A percentile compares a stretch with the other conserved stretches of the same genome.
Conservation (phyloP, 1,284 basidiomycete genomes). For the Apiotrichum akiyoshidainum region DNA sequence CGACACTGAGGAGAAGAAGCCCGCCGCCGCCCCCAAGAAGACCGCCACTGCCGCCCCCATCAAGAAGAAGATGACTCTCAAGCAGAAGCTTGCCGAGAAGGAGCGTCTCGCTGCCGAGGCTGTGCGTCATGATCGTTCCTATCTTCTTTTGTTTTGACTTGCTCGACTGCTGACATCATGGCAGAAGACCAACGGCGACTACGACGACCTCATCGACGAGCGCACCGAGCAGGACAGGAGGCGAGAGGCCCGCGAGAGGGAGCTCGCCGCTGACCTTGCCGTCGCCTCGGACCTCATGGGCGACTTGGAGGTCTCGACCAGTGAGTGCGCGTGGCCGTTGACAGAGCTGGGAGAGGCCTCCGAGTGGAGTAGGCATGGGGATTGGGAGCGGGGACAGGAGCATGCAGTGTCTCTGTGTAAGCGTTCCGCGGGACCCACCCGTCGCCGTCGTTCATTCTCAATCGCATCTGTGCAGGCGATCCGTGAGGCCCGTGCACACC, state of each 20-base stretch:
- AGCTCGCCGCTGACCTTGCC: constrained; percentile 77
- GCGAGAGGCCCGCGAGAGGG: constrained; percentile 67
- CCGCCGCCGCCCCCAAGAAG: constrained; percentile 64
- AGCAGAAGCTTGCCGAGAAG: constrained; percentile 83
- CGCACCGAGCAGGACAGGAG: constrained; percentile 62
- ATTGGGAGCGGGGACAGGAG: too few species aligned
- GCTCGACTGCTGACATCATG: neutral
- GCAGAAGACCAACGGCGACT: constrained; percentile 36
- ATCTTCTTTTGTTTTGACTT: neutral
- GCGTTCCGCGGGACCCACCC: too few species aligned
- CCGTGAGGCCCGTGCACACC: neutral
- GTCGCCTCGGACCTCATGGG: constrained; percentile 79
- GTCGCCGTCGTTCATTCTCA: too few species aligned
- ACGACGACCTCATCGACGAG: constrained; percentile 75
- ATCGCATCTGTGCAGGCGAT: too few species aligned
- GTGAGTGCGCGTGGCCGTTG: neutral
- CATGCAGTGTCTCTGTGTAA: too few species aligned
- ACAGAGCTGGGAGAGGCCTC: neutral
- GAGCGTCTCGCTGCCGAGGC: constrained; percentile 57
- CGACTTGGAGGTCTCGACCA: constrained; percentile 52
- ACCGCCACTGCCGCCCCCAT: constrained; percentile 60
- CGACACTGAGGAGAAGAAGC: constrained; percentile 61
- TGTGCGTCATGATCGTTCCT: constrained; percentile 21
- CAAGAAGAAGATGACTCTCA: constrained; percentile 86
- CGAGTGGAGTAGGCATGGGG: neutral